A percentile compares a stretch with the other conserved stretches of the same genome.
These are phyloP conservation scores for Dichomitus squalens DNA, from an alignment of 1,284 basidiomycete species.

Conservation along the genomic window DNA sequence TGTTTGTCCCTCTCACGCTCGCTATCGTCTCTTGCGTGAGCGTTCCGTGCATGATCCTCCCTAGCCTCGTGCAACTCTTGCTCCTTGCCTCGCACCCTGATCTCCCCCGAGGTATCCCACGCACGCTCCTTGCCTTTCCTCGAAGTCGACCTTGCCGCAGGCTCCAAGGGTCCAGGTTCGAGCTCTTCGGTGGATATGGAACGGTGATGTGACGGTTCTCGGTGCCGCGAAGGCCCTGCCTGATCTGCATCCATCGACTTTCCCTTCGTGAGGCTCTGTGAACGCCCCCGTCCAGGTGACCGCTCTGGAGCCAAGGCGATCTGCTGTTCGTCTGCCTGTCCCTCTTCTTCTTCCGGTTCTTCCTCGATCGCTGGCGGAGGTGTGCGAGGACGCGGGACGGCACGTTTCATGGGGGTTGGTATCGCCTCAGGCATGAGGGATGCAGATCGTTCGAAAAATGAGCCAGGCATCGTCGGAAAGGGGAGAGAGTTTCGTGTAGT, in stretches of 20 bases:
- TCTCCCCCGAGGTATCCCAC: slow-evolving; percentile 44
- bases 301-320: not conserved
- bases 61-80: slow-evolving; percentile 55
- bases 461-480: slow-evolving; percentile 74
- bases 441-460: slow-evolving; percentile 69
- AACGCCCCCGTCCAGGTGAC: slow-evolving; percentile 7
- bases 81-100: slow-evolving; percentile 58
- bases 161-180: not conserved
- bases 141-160: slow-evolving; percentile 11
- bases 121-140: slow-evolving; percentile 57
- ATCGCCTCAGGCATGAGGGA: slow-evolving; percentile 54
- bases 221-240: not conserved
- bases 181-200: slow-evolving; percentile 3
- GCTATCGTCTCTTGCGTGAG: slow-evolving; percentile 37
- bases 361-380: slow-evolving; percentile 7
- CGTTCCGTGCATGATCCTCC: slow-evolving; percentile 52
- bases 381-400: slow-evolving; percentile 13
- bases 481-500: slow-evolving; percentile 27
- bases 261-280: not conserved
- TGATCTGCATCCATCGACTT: not conserved
- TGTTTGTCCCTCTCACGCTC: slow-evolving; percentile 60
- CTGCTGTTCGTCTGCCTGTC: not conserved
- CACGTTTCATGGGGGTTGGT: slow-evolving; percentile 5
- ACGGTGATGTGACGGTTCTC: slow-evolving; percentile 1
- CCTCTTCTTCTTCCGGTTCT: not conserved